Percentiles rank a stretch among this genome's conserved stretches.
Evolutionary conservation across 306 rosid species (phyloP).

Genomic region (Alnus glutinosa): DNA sequence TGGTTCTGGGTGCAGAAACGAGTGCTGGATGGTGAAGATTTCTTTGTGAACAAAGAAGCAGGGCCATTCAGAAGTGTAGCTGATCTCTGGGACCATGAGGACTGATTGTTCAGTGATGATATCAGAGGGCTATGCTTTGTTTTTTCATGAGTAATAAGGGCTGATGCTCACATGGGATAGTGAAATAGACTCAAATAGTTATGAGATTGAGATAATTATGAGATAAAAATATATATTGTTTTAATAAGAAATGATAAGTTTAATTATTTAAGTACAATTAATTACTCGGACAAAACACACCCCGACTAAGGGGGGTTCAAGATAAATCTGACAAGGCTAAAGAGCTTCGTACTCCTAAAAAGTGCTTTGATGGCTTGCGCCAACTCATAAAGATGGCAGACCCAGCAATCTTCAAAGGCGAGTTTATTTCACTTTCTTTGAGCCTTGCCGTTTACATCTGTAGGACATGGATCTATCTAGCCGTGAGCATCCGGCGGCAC

Average conservation of each 20-base stretch:
- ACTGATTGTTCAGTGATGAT: background rate
- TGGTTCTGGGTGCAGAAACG: constrained; percentile 29
- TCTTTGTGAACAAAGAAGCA: constrained; percentile 39
- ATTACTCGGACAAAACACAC: background rate
- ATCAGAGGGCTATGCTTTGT: too few relatives aligned
- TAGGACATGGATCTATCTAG: constrained; percentile 21
- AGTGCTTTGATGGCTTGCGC: constrained; percentile 29
- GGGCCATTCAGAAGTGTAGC: constrained; percentile 41
- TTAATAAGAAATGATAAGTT: too few relatives aligned
- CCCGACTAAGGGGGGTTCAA: background rate
- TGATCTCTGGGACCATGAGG: constrained; percentile 26
- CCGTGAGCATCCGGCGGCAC: constrained; percentile 23
- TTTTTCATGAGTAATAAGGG: too few relatives aligned
- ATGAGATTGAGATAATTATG: too few relatives aligned
- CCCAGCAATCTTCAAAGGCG: constrained; percentile 44
- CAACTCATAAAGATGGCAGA: constrained; percentile 30
- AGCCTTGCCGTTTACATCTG: constrained; percentile 23
- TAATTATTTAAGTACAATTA: too few relatives aligned
- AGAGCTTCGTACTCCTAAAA: background rate
- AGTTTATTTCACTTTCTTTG: constrained; percentile 52
- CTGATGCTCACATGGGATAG: too few relatives aligned
- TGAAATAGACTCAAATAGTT: too few relatives aligned
- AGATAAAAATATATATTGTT: too few relatives aligned
- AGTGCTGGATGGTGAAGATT: constrained; percentile 44
- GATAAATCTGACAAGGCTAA: background rate